Conservation (phyloP, 257 asterid genomes). For the Scutellaria barbata region DNA sequence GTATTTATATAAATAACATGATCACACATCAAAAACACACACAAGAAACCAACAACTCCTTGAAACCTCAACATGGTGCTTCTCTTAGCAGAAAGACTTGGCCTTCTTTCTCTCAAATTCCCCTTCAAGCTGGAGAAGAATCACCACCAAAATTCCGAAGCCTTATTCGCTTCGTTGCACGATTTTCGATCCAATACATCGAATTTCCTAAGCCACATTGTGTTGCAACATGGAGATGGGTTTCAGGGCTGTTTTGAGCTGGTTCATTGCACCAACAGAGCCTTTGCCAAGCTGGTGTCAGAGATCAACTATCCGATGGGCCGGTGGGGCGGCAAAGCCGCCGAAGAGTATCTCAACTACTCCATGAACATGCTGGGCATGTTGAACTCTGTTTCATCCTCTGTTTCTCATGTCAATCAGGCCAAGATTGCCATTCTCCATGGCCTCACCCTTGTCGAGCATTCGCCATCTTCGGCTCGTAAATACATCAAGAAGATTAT, state of each 20-base stretch:
- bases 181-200: conserved; percentile 49
- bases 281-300: conserved; percentile 57
- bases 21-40: not conserved
- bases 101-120: conserved; percentile 35
- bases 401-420: conserved; percentile 52
- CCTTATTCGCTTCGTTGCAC: conserved; percentile 45
- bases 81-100: conserved; percentile 39
- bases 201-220: conserved; percentile 34
- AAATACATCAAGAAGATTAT: conserved; percentile 38
- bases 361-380: conserved; percentile 50
- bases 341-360: conserved; percentile 51
- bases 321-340: conserved; percentile 49
- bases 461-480: conserved; percentile 34
- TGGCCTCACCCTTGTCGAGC: conserved; percentile 41
- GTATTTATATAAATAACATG: not conserved
- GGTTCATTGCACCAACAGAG: conserved; percentile 42
- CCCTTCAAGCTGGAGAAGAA: conserved; percentile 41
- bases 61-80: conserved; percentile 37
- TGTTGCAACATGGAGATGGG: conserved; percentile 39
- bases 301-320: conserved; percentile 57
- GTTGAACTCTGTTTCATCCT: conserved; percentile 54
- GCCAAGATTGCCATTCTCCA: conserved; percentile 46
- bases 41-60: not conserved
- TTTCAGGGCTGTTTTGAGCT: conserved; percentile 46
- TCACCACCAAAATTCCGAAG: conserved; percentile 31